Conservation (phyloP, 2,329 filamentous ascomycete species). For the Aspergillus quadrilineatus region DNA sequence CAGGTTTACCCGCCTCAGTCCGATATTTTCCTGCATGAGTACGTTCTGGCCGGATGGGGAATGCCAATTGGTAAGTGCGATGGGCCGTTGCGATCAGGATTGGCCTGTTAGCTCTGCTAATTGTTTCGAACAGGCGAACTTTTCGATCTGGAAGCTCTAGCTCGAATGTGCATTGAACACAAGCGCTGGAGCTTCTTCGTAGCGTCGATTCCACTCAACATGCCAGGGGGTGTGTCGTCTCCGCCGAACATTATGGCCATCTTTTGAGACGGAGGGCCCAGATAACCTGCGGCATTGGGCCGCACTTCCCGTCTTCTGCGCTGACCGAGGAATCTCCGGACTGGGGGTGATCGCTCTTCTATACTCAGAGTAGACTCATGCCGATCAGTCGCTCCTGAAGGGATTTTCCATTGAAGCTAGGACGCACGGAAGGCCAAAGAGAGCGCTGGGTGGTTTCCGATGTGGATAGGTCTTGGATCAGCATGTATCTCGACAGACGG, state of each 20-base stretch:
- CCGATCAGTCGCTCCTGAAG: too few relatives aligned
- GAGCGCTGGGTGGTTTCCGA: too few relatives aligned
- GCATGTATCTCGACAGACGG: too few relatives aligned
- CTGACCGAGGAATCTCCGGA: neutral
- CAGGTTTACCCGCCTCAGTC: neutral
- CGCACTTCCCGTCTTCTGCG: too few relatives aligned
- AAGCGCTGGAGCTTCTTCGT: neutral
- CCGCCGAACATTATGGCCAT: neutral
- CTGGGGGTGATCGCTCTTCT: neutral
- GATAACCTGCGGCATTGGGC: too few relatives aligned
- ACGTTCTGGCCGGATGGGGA: neutral
- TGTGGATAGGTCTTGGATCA: too few relatives aligned
- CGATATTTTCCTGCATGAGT: neutral
- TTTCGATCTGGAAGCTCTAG: neutral
- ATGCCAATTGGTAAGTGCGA: neutral
- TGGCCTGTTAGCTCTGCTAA: too few relatives aligned
- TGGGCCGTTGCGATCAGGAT: too few relatives aligned
- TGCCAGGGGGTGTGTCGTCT: neutral
- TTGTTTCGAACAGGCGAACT: neutral
- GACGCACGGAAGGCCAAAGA: too few relatives aligned
- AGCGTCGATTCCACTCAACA: neutral
- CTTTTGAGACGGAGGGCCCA: neutral
- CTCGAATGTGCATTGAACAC: neutral
- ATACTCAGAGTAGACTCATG: too few relatives aligned
- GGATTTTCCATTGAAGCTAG: too few relatives aligned